Evolutionary conservation across 495 filamentous ascomycete species (phyloP).

Genomic region (Aspergillus incahuasiensis): DNA sequence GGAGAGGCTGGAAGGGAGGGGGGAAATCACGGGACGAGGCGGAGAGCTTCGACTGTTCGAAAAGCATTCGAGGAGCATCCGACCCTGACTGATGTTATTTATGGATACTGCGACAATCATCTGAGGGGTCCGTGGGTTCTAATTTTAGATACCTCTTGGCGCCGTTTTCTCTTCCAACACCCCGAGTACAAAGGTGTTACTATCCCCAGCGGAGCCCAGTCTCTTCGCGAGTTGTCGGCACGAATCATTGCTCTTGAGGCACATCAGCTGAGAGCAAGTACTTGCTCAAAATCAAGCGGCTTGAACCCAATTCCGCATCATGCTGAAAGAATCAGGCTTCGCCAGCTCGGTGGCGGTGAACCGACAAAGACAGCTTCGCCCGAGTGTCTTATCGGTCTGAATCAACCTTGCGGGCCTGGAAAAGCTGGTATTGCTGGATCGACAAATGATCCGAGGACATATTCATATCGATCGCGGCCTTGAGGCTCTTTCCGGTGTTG

Average conservation of each 20-base stretch:
- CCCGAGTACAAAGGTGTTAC: not conserved
- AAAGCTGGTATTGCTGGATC: not conserved
- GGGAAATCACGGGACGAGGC: conserved; percentile 13
- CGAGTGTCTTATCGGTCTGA: not conserved
- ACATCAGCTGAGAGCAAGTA: not conserved
- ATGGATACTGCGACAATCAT: not conserved
- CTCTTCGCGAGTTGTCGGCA: not conserved
- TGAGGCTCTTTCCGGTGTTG: not conserved
- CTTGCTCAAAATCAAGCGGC: not conserved
- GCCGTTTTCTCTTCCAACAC: not conserved
- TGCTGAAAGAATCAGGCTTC: not conserved
- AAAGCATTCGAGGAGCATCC: not conserved
- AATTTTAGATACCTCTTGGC: conserved; percentile 15
- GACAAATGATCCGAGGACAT: not conserved
- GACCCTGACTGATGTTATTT: conserved; percentile 5
- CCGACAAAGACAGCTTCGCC: not conserved
- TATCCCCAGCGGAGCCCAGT: not conserved
- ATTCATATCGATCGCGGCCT: not conserved
- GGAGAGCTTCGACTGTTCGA: not conserved
- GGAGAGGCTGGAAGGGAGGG: not conserved
- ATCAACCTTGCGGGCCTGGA: not conserved
- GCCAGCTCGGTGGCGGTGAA: not conserved
- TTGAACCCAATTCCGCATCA: not conserved
- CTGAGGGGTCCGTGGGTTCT: conserved; percentile 13
- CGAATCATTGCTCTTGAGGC: not conserved